A percentile compares a stretch with the other conserved stretches of the same genome.
Evolutionary conservation across 1,139 yeast species (phyloP).

Genomic region (Sugiyamaella grinbergsii): DNA sequence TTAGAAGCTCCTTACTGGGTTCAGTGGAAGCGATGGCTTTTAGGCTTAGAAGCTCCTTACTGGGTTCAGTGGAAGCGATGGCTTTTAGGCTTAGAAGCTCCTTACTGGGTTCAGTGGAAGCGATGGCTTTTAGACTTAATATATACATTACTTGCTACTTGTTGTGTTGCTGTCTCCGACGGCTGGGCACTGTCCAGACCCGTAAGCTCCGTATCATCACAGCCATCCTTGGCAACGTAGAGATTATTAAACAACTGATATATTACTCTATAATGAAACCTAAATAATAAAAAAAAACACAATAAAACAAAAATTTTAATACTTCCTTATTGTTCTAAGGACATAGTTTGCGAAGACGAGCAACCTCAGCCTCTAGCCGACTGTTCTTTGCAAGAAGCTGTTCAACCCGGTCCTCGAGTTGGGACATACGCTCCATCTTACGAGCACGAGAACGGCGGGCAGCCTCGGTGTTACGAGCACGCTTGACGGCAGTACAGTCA

Average conservation of each 20-base stretch:
- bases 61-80: too few species aligned
- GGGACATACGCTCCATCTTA: conserved; percentile 89
- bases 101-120: too few species aligned
- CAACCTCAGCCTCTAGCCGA: conserved; percentile 39
- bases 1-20: too few species aligned
- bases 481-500: conserved; percentile 69
- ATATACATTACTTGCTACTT: background rate
- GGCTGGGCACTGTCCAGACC: background rate
- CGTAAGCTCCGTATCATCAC: background rate
- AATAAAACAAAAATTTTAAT: conserved; percentile 9
- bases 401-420: conserved; percentile 80
- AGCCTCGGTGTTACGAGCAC: conserved; percentile 97
- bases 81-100: too few species aligned
- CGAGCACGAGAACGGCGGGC: conserved; percentile 96
- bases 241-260: conserved; percentile 2
- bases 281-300: conserved; percentile 11
- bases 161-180: background rate
- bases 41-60: too few species aligned
- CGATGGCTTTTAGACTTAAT: too few species aligned
- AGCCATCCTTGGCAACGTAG: background rate
- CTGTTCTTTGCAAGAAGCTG: conserved; percentile 50
- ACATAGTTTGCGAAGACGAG: conserved; percentile 29
- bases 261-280: conserved; percentile 8
- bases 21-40: too few species aligned
- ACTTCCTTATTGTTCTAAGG: conserved; percentile 4